These are phyloP conservation scores for Candida saitoana DNA, from an alignment of 805 yeast species.

Conservation along the genomic window DNA sequence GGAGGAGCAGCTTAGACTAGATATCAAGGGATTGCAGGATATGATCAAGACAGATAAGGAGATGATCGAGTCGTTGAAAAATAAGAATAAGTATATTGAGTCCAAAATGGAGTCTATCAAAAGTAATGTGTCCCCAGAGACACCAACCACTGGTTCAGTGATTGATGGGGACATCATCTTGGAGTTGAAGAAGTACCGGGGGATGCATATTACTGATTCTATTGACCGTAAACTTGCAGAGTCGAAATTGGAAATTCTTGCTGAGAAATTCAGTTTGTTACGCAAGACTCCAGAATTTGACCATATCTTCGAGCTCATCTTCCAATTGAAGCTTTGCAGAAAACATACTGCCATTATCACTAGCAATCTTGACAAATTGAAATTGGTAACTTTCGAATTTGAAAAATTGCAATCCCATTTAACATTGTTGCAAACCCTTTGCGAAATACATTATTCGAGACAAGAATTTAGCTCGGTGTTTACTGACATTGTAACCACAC, in stretches of 20 bases:
- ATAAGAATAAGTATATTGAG: conserved; percentile 15
- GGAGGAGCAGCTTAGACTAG: conserved; percentile 40
- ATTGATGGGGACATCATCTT: background rate
- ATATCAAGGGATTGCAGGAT: conserved; percentile 24
- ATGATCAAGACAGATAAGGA: conserved; percentile 14
- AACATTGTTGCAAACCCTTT: background rate
- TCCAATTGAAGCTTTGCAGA: background rate
- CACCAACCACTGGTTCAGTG: background rate
- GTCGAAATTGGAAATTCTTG: conserved; percentile 3
- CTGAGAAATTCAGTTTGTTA: background rate
- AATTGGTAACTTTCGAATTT: background rate
- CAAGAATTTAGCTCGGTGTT: background rate
- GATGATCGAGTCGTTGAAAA: conserved; percentile 16
- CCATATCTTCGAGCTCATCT: background rate
- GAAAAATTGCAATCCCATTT: conserved; percentile 1
- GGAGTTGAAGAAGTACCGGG: background rate
- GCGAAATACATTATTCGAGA: conserved; percentile 5
- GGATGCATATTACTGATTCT: conserved; percentile 1
- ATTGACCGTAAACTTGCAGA: conserved; percentile 4
- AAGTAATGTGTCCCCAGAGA: background rate
- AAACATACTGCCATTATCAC: background rate
- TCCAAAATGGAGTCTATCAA: conserved; percentile 9
- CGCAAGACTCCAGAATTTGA: background rate
- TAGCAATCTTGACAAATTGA: background rate
- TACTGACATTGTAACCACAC: background rate